These are phyloP conservation scores for Pseudozyma thailandica DNA, from an alignment of 1,284 basidiomycete genomes.

Conservation along the genomic window DNA sequence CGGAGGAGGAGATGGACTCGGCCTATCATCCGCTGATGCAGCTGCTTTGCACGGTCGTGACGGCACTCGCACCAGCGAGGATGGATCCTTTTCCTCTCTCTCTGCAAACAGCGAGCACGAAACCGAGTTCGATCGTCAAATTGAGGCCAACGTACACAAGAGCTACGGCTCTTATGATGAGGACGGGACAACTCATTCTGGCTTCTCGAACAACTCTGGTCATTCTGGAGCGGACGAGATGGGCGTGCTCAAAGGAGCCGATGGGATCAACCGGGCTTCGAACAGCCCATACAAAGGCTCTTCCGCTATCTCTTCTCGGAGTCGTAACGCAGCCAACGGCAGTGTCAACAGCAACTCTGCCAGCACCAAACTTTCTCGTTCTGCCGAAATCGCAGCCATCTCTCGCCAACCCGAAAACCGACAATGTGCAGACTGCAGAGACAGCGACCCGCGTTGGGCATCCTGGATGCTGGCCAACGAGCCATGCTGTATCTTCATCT, in stretches of 20 bases:
- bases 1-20: slow-evolving; percentile 15
- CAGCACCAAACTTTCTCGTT: slow-evolving; percentile 37
- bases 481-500: slow-evolving; percentile 70
- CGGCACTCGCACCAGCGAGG: slow-evolving; percentile 15
- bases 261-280: not conserved
- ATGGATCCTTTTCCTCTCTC: slow-evolving; percentile 14
- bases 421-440: slow-evolving; percentile 71
- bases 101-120: slow-evolving; percentile 22
- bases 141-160: slow-evolving; percentile 56
- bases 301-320: slow-evolving; percentile 9
- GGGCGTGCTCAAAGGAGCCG: slow-evolving; percentile 22
- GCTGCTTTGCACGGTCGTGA: slow-evolving; percentile 19
- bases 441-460: slow-evolving; percentile 69
- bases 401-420: slow-evolving; percentile 68
- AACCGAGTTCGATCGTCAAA: slow-evolving; percentile 58
- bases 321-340: slow-evolving; percentile 3
- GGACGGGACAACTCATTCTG: slow-evolving; percentile 19
- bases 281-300: not conserved
- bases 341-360: slow-evolving; percentile 15
- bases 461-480: slow-evolving; percentile 68
- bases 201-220: slow-evolving; percentile 11
- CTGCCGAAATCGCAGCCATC: slow-evolving; percentile 65
- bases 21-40: slow-evolving; percentile 17
- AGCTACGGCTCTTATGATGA: slow-evolving; percentile 48
- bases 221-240: slow-evolving; percentile 23